Percentiles rank a stretch among this genome's conserved stretches.
Conservation (phyloP, 2,329 filamentous ascomycete species). For the Didymella lethalis region DNA sequence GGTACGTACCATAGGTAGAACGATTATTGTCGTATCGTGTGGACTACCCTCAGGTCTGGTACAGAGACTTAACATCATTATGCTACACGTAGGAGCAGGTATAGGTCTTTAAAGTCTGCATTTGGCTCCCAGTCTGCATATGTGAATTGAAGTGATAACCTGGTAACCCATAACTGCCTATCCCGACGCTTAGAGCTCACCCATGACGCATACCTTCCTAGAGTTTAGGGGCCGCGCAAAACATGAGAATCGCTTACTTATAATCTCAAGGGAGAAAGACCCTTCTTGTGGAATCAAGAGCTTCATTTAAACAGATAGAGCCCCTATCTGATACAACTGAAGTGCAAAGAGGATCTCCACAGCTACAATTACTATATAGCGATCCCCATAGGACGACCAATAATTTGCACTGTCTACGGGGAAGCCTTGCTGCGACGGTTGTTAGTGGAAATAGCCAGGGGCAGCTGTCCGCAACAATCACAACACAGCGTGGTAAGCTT, state of each 20-base stretch:
- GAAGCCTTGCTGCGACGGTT: background rate
- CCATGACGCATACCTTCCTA: too few relatives aligned
- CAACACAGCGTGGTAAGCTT: background rate
- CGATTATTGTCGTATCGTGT: too few relatives aligned
- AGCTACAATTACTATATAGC: background rate
- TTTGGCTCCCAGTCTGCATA: too few relatives aligned
- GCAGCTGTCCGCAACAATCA: background rate
- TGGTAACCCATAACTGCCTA: too few relatives aligned
- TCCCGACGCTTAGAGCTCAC: too few relatives aligned
- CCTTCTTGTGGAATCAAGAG: background rate
- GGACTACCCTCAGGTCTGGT: too few relatives aligned
- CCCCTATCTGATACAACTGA: background rate
- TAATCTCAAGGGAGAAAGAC: background rate
- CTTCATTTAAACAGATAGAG: background rate
- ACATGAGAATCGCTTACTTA: too few relatives aligned
- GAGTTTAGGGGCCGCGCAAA: too few relatives aligned
- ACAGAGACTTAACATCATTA: too few relatives aligned
- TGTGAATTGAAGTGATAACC: too few relatives aligned
- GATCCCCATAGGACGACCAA: background rate
- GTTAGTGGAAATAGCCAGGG: background rate
- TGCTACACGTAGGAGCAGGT: too few relatives aligned
- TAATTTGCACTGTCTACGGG: background rate
- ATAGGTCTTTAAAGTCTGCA: too few relatives aligned
- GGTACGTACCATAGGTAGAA: background rate
- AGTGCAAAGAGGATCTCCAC: background rate